Percentiles rank a stretch among this genome's conserved stretches.
Evolutionary conservation across 306 rosid genomes (phyloP).

Genomic region (Acmispon strigosus): DNA sequence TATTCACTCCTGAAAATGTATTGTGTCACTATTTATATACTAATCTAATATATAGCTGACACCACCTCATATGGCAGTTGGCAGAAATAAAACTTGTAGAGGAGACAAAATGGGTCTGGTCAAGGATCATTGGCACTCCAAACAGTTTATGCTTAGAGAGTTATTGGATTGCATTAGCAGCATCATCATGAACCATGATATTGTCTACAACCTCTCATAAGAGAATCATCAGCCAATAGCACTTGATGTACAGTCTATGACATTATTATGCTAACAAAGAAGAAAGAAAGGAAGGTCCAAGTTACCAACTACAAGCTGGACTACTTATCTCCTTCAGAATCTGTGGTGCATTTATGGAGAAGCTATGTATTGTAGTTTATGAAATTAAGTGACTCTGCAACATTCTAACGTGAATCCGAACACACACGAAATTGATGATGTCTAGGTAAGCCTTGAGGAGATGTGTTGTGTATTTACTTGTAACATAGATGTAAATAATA

Average conservation of each 20-base stretch:
- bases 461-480: neutral
- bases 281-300: neutral
- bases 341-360: too few species aligned
- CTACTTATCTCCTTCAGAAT: neutral
- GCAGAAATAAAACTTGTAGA: conserved; percentile 61
- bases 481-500: neutral
- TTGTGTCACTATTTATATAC: neutral
- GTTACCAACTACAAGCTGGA: neutral
- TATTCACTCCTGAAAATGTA: too few species aligned
- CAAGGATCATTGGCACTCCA: conserved; percentile 76
- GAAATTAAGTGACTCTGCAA: too few species aligned
- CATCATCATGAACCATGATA: conserved; percentile 28
- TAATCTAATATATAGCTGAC: conserved; percentile 14
- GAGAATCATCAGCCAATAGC: neutral
- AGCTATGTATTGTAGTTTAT: too few species aligned
- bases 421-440: neutral
- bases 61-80: conserved; percentile 41
- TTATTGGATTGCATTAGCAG: conserved; percentile 62
- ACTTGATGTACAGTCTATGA: neutral
- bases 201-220: neutral
- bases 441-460: neutral
- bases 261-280: neutral
- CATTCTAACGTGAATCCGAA: too few species aligned
- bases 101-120: conserved; percentile 66
- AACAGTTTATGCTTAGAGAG: conserved; percentile 59